Evolutionary conservation across 1,284 basidiomycete species (phyloP).

Genomic region (Cryptococcus sp.): DNA sequence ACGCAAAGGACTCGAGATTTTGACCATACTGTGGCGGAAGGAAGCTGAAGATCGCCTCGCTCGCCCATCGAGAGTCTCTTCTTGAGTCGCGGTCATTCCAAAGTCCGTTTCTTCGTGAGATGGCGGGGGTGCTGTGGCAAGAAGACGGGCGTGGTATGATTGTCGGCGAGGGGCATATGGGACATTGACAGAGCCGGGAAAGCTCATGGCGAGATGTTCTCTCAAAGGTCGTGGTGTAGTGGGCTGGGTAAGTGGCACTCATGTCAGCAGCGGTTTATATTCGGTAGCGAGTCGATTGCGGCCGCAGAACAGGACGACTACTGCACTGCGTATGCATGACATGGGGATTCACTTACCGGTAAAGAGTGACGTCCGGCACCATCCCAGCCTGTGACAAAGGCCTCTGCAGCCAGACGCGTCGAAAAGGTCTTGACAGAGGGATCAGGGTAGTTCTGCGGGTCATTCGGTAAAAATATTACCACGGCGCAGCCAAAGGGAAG

Average conservation of each 20-base stretch:
- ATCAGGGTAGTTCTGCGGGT: constrained; percentile 24
- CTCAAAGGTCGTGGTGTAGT: constrained; percentile 35
- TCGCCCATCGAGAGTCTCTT: too few relatives aligned
- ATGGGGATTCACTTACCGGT: constrained; percentile 27
- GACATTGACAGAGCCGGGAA: constrained; percentile 31
- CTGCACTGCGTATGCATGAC: too few relatives aligned
- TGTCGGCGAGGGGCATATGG: constrained; percentile 18
- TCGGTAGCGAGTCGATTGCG: neutral
- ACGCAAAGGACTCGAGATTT: constrained; percentile 34
- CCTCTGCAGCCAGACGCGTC: constrained; percentile 35
- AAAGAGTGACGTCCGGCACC: constrained; percentile 36
- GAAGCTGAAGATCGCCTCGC: neutral
- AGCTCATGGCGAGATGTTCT: constrained; percentile 40
- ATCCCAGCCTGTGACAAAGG: constrained; percentile 38
- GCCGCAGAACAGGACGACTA: too few relatives aligned
- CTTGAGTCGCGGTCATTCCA: neutral
- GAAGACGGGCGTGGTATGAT: constrained; percentile 33
- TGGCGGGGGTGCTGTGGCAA: constrained; percentile 12
- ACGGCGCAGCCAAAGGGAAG: neutral
- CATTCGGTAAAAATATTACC: too few relatives aligned
- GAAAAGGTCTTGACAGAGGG: constrained; percentile 37
- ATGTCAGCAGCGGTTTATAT: neutral
- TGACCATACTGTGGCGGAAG: constrained; percentile 34
- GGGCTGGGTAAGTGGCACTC: constrained; percentile 9
- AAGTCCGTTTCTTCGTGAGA: constrained; percentile 12